Evolutionary conservation across 306 rosid genomes (phyloP).

Genomic region (Vigna reflexopilosa): DNA sequence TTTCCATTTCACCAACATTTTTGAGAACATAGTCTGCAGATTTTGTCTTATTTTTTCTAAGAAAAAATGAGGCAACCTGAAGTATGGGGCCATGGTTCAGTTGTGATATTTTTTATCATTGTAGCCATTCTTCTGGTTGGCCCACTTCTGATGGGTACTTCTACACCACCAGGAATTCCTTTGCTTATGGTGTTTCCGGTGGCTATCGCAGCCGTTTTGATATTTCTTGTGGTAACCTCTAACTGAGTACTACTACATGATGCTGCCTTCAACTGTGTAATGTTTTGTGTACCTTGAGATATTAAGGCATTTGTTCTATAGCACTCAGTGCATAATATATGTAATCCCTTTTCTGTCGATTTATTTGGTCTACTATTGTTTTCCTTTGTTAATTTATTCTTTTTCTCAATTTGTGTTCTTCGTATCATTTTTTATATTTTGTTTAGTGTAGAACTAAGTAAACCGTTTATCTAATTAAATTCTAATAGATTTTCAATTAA

Average conservation of each 20-base stretch:
- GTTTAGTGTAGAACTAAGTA: not conserved
- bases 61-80: constrained; percentile 44
- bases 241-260: not conserved
- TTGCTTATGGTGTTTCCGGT: constrained; percentile 39
- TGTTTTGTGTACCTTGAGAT: not conserved
- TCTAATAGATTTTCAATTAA: not conserved
- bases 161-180: constrained; percentile 40
- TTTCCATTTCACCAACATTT: not conserved
- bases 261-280: not conserved
- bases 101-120: not conserved
- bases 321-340: not conserved
- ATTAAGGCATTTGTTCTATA: not conserved
- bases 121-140: constrained; percentile 24
- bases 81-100: constrained; percentile 51
- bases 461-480: not conserved
- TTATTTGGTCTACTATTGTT: not conserved
- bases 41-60: not conserved
- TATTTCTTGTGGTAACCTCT: constrained; percentile 29
- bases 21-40: not conserved
- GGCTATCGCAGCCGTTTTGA: constrained; percentile 4
- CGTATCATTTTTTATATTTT: not conserved
- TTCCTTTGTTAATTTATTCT: not conserved
- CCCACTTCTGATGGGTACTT: constrained; percentile 17
- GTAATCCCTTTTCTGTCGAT: not conserved
- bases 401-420: not conserved